Base-by-base conservation (phyloP, 495 filamentous ascomycete genomes). In the Monascus purpureus region DNA sequence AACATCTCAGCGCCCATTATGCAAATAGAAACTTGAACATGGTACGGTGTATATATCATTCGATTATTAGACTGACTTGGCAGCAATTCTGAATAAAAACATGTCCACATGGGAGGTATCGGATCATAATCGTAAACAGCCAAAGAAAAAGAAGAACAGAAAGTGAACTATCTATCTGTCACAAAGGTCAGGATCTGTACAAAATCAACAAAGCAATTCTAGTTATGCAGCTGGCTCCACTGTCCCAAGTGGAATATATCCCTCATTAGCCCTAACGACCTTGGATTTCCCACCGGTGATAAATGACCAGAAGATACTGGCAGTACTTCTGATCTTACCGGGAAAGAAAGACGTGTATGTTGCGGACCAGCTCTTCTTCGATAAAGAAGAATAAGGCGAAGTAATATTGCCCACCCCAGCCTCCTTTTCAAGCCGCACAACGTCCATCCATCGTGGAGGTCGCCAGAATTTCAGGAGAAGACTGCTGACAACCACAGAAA, bases 391-490 rank as follows among this genome's bases (percentile, higher is more conserved):
- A 31, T 14, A 14, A 41, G 30, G 29, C 30, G 28, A 31, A 18
- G 6, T 9, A 9, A 32, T 5, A 15, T 23, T 31, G 16, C 34
- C 36, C 18, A 37, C 30, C 11, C 39, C 35, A 13, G 53, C 31
- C 29, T 62, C 59, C 32, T 76, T 70, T 32, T 75, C 74, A 14
- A 80, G 52, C 22, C 70, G 58, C 9, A 72, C 73, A 29, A 79
- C 72, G 12, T 80, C 70, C 90, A 96, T 93, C 88, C 88, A 99
- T 8, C 53, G 47, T 2, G 90, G 90, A 11, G 90, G 66, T 33
- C 60, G 72, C 90, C 90, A 99, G 41, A 80, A 79, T 46, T 82
- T 93, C 29, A 99, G 59, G 20, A 87, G 62, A 28, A 96, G 54
- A 47, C 75, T 82, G 45, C 80, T 88, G 6, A 73, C 65, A 1